Conservation (phyloP, 1,284 basidiomycete species). For the Heterobasidion annosum region DNA sequence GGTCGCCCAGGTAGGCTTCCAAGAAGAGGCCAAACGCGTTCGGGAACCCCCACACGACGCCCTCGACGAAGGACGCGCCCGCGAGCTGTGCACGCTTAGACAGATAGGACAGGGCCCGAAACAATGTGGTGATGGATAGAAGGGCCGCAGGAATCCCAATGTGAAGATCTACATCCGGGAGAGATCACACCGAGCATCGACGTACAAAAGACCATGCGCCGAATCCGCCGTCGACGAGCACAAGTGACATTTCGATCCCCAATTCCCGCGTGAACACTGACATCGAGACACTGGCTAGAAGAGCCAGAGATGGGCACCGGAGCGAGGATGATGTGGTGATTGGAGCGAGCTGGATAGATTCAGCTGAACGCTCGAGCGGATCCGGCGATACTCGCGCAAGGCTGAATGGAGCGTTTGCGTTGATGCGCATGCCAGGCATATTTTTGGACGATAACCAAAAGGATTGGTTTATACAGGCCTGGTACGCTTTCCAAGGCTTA, state of each 20-base stretch:
- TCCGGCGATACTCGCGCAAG: no score
- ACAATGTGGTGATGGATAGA: not conserved
- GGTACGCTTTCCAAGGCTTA: no score
- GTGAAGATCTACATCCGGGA: not conserved
- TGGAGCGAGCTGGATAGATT: not conserved
- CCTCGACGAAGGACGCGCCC: conserved; percentile 18
- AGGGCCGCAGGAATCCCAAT: not conserved
- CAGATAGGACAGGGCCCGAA: conserved; percentile 12
- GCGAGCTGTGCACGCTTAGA: conserved; percentile 23
- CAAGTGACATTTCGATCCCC: conserved; percentile 15
- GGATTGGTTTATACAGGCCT: no score
- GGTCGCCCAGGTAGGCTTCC: conserved; percentile 22
- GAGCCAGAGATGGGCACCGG: not conserved
- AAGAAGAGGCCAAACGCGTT: conserved; percentile 24
- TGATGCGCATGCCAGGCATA: no score
- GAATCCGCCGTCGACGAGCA: conserved; percentile 22
- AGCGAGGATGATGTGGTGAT: not conserved
- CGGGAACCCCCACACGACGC: conserved; percentile 24
- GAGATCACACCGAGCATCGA: not conserved
- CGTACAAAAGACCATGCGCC: conserved; percentile 24
- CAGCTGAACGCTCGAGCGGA: no score
- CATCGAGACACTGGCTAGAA: no score
- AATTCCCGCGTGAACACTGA: no score
- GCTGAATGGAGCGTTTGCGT: no score
- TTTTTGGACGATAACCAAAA: no score